phyloP scores from a whole-genome alignment of 2,329 filamentous ascomycete genomes.

The Penicillium sp. region DNA sequence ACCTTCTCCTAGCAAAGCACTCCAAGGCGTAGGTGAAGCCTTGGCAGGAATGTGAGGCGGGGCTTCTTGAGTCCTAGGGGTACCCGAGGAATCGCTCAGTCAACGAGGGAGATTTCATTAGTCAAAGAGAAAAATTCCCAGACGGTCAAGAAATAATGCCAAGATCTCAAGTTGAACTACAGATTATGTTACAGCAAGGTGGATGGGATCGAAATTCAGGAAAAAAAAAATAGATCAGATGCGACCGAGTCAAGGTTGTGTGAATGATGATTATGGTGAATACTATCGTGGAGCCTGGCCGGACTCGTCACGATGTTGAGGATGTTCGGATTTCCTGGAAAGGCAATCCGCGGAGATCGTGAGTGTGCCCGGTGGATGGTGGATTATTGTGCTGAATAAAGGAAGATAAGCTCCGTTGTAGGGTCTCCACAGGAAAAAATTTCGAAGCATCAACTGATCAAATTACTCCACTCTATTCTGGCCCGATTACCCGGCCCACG shows the following conservation, averaged over 20 bases:
- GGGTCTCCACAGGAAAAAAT: constrained; percentile 32
- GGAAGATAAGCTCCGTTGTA: constrained; percentile 30
- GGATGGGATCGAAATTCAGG: not conserved
- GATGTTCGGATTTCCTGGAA: constrained; percentile 30
- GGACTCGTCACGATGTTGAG: constrained; percentile 18
- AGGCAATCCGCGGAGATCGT: constrained; percentile 34
- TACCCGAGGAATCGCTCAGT: not conserved
- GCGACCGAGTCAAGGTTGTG: not conserved
- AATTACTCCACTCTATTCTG: constrained; percentile 11
- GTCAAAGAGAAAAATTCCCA: not conserved
- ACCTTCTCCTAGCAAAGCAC: constrained; percentile 7
- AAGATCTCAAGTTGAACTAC: too few relatives aligned
- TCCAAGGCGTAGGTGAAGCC: not conserved
- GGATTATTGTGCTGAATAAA: constrained; percentile 18
- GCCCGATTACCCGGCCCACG: constrained; percentile 6
- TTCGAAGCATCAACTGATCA: constrained; percentile 36
- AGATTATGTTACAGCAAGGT: not conserved
- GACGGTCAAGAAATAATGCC: not conserved
- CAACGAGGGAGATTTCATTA: not conserved
- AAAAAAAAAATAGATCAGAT: not conserved
- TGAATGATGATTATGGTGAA: not conserved
- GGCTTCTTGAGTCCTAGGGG: not conserved
- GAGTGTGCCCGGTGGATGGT: constrained; percentile 17
- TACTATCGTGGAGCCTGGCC: constrained; percentile 2
- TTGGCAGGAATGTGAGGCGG: constrained; percentile 4